A percentile compares a stretch with the other conserved stretches of the same genome.
Conservation (phyloP, 306 rosid genomes). For the Comarum palustre region DNA sequence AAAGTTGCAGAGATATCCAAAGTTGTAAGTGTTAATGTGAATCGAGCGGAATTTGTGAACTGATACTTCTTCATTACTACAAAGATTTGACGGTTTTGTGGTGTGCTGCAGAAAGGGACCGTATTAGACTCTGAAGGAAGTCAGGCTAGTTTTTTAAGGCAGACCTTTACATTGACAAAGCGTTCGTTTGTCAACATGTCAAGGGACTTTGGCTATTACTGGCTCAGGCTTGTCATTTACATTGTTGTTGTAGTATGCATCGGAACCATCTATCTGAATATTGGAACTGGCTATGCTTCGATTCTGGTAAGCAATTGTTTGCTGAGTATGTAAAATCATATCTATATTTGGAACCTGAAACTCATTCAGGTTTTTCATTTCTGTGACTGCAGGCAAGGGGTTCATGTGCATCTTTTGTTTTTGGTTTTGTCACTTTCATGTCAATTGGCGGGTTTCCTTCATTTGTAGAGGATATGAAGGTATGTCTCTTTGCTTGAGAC, state of each 20-base stretch:
- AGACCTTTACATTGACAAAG: conserved; percentile 65
- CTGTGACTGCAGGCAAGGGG: conserved; percentile 74
- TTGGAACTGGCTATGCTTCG: conserved; percentile 81
- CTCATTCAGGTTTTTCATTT: conserved; percentile 15
- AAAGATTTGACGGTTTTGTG: background rate
- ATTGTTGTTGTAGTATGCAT: conserved; percentile 84
- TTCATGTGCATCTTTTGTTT: conserved; percentile 94
- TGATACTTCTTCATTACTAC: background rate
- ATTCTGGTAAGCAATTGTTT: conserved; percentile 58
- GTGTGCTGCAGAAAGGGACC: conserved; percentile 72
- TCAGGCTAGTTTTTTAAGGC: conserved; percentile 92
- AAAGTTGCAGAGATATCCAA: conserved; percentile 80
- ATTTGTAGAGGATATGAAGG: conserved; percentile 99
- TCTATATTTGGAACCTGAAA: background rate
- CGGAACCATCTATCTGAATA: conserved; percentile 77
- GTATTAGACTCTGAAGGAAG: conserved; percentile 92
- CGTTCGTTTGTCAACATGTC: conserved; percentile 95
- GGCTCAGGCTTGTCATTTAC: conserved; percentile 97
- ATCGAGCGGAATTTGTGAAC: background rate
- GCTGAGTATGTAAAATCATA: background rate
- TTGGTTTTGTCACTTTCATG: conserved; percentile 94
- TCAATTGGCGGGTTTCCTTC: conserved; percentile 98
- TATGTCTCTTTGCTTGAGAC: conserved; percentile 7
- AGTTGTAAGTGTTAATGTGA: conserved; percentile 54
- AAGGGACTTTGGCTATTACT: conserved; percentile 93